These are phyloP conservation scores for Botrytis porri DNA, from an alignment of 2,329 filamentous ascomycete species.

Conservation along the genomic window DNA sequence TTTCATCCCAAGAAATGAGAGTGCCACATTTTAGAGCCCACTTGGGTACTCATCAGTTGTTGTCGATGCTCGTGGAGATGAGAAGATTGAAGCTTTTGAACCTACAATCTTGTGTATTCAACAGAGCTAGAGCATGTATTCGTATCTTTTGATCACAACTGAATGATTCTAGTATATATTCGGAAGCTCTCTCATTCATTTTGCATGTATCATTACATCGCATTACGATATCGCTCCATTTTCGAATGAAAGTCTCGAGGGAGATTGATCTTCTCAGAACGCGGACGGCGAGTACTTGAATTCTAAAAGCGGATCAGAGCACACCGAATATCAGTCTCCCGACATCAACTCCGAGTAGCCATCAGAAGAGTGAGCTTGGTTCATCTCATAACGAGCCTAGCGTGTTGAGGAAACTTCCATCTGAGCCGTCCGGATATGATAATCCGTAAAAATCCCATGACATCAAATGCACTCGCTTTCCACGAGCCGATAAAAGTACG, in stretches of 20 bases:
- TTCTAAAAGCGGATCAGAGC: neutral
- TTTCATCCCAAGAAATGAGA: too few species aligned
- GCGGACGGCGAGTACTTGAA: neutral
- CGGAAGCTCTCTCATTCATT: too few species aligned
- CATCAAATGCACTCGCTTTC: neutral
- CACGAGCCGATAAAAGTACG: neutral
- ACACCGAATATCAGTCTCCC: neutral
- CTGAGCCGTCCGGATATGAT: neutral
- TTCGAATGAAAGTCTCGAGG: neutral
- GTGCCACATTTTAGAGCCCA: too few species aligned
- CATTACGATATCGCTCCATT: neutral
- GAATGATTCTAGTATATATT: neutral
- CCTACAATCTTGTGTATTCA: too few species aligned
- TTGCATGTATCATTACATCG: neutral
- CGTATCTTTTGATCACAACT: neutral
- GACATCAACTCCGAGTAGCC: neutral
- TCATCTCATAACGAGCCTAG: neutral
- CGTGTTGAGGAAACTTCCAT: neutral
- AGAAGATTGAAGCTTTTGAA: too few species aligned
- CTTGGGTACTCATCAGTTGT: neutral
- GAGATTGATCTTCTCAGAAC: neutral
- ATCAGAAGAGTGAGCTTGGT: neutral
- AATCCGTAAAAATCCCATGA: neutral
- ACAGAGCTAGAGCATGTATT: too few species aligned
- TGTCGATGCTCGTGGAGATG: neutral